These are phyloP conservation scores for Hortaea werneckii DNA, from an alignment of 2,329 filamentous ascomycete genomes.

Conservation along the genomic window DNA sequence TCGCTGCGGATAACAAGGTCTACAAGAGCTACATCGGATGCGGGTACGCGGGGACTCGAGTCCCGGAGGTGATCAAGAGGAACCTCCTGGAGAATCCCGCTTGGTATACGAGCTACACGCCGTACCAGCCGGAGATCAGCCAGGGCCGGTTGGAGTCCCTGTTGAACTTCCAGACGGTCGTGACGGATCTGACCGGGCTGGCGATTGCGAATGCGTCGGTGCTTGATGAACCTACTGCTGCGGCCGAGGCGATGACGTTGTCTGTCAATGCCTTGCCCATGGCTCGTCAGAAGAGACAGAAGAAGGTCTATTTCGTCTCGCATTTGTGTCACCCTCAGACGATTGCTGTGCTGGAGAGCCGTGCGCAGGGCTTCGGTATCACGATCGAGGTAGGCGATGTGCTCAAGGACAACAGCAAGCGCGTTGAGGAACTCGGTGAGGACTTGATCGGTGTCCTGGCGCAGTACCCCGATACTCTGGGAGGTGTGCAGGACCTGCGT, in stretches of 20 bases:
- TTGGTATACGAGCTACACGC: conserved; percentile 97
- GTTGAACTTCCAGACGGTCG: conserved; percentile 91
- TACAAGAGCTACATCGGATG: conserved; percentile 66
- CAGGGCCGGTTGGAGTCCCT: conserved; percentile 87
- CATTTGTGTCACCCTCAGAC: conserved; percentile 77
- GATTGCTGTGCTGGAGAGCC: conserved; percentile 69
- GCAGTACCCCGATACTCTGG: conserved; percentile 89
- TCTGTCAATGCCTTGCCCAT: conserved; percentile 66
- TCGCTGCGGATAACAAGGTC: conserved; percentile 52
- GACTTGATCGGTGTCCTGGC: conserved; percentile 81
- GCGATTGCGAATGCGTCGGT: conserved; percentile 85
- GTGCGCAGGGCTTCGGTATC: conserved; percentile 86
- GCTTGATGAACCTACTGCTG: conserved; percentile 83
- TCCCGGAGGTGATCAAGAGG: conserved; percentile 81
- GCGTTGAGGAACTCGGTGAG: conserved; percentile 64
- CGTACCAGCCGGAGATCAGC: conserved; percentile 95
- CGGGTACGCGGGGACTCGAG: conserved; percentile 80
- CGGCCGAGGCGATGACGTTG: conserved; percentile 91
- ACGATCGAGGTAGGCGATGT: conserved; percentile 65
- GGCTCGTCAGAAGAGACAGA: conserved; percentile 60
- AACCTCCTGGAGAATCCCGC: conserved; percentile 88
- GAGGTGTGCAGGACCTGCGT: conserved; percentile 66
- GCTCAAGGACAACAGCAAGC: conserved; percentile 51
- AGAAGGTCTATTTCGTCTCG: conserved; percentile 78
- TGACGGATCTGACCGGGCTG: conserved; percentile 76